Conservation (phyloP, 2,329 filamentous ascomycete species). For the Plenodomus tracheiphilus region DNA sequence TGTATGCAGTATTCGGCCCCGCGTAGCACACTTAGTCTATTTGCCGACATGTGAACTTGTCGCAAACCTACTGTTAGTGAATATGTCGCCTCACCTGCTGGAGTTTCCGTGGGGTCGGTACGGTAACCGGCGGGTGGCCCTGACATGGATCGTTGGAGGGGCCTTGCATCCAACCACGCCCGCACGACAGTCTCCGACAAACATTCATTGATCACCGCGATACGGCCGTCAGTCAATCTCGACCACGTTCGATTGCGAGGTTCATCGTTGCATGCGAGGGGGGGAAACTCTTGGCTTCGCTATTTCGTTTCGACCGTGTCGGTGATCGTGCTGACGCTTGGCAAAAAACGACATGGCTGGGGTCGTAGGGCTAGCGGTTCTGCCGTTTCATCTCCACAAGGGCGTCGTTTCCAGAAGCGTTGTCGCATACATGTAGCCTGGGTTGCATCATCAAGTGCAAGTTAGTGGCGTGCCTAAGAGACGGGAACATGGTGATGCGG, state of each 20-base stretch:
- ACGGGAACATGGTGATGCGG: not conserved
- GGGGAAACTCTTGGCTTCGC: not conserved
- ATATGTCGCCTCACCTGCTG: too few species aligned
- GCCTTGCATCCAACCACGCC: too few species aligned
- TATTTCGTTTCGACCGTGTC: not conserved
- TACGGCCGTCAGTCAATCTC: not conserved
- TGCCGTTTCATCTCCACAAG: not conserved
- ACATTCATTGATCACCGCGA: not conserved
- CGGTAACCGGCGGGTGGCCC: too few species aligned
- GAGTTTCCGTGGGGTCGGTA: too few species aligned
- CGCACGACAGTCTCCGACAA: too few species aligned
- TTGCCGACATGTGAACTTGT: too few species aligned
- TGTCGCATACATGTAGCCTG: not conserved
- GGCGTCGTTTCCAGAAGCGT: not conserved
- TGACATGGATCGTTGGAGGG: too few species aligned
- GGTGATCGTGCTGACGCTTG: not conserved
- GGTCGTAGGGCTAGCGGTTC: not conserved
- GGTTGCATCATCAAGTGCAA: not conserved
- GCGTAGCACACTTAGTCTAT: too few species aligned
- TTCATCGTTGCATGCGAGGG: not conserved
- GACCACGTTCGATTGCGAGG: not conserved
- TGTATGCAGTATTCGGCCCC: too few species aligned
- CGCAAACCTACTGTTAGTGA: too few species aligned
- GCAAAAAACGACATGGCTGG: not conserved
- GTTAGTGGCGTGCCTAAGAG: not conserved